A percentile compares a stretch with the other conserved stretches of the same genome.
These are phyloP conservation scores for Dothiorella sarmentorum DNA, from an alignment of 2,329 filamentous ascomycete genomes.

Conservation along the genomic window DNA sequence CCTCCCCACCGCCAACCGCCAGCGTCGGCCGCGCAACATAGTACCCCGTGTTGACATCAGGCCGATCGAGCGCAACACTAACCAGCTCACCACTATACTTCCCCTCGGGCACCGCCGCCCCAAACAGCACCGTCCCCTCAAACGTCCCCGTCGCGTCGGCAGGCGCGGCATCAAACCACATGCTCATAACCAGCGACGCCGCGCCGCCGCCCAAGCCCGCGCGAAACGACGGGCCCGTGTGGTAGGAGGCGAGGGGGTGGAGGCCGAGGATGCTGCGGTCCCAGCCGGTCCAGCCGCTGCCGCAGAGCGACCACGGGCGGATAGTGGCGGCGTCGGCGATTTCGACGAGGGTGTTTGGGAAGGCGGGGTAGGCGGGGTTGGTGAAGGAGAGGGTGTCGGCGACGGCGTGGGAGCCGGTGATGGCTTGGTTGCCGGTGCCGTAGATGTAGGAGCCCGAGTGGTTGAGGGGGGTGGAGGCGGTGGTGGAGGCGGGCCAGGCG, in stretches of 20 bases:
- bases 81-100: slow-evolving; percentile 35
- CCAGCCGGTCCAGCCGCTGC: slow-evolving; percentile 23
- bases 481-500: slow-evolving; percentile 3
- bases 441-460: slow-evolving; percentile 10
- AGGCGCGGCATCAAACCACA: slow-evolving; percentile 36
- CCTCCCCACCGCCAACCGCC: background rate
- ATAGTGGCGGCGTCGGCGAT: slow-evolving; percentile 26
- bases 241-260: slow-evolving; percentile 25
- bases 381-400: slow-evolving; percentile 4
- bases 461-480: background rate
- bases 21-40: background rate
- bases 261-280: slow-evolving; percentile 29
- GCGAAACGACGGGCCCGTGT: slow-evolving; percentile 30
- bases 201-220: slow-evolving; percentile 32
- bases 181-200: slow-evolving; percentile 27
- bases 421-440: slow-evolving; percentile 18
- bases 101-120: slow-evolving; percentile 32
- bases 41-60: background rate
- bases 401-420: background rate
- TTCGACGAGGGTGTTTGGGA: slow-evolving; percentile 28
- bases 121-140: slow-evolving; percentile 32
- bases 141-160: slow-evolving; percentile 24
- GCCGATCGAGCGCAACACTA: slow-evolving; percentile 25
- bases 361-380: slow-evolving; percentile 10
- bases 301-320: slow-evolving; percentile 20